phyloP scores from a whole-genome alignment of 1,284 basidiomycete genomes.

The Ceratobasidium theobromae region DNA sequence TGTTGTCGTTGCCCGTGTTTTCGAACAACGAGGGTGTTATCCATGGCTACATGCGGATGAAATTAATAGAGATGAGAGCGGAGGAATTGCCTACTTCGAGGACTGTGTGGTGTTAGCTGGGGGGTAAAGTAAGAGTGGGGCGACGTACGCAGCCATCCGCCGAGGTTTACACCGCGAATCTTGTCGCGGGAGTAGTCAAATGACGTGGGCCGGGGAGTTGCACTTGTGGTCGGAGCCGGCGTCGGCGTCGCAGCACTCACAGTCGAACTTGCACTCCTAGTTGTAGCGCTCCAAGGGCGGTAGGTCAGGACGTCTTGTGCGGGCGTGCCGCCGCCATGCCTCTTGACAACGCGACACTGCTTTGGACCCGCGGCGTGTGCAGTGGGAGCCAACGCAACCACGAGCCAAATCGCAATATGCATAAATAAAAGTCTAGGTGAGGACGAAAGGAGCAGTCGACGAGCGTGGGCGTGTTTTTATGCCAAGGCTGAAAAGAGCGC shows the following conservation, averaged over 20 bases:
- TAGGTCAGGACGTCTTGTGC: neutral
- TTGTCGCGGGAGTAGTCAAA: slow-evolving; percentile 18
- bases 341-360: slow-evolving; percentile 14
- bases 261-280: no score
- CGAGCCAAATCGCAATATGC: neutral
- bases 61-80: neutral
- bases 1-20: slow-evolving; percentile 57
- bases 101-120: neutral
- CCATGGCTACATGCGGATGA: slow-evolving; percentile 55
- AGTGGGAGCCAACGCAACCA: neutral
- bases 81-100: neutral
- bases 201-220: neutral
- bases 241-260: no score
- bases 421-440: neutral
- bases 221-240: neutral
- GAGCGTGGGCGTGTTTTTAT: no score
- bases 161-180: slow-evolving; percentile 14
- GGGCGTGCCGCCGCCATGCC: neutral
- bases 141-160: slow-evolving; percentile 12
- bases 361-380: neutral
- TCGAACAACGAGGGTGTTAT: slow-evolving; percentile 72
- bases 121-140: no score
- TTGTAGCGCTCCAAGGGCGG: no score
- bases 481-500: neutral
- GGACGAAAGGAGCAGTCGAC: neutral